phyloP scores from a whole-genome alignment of 2,329 filamentous ascomycete genomes.

The Microcyclospora pomicola region DNA sequence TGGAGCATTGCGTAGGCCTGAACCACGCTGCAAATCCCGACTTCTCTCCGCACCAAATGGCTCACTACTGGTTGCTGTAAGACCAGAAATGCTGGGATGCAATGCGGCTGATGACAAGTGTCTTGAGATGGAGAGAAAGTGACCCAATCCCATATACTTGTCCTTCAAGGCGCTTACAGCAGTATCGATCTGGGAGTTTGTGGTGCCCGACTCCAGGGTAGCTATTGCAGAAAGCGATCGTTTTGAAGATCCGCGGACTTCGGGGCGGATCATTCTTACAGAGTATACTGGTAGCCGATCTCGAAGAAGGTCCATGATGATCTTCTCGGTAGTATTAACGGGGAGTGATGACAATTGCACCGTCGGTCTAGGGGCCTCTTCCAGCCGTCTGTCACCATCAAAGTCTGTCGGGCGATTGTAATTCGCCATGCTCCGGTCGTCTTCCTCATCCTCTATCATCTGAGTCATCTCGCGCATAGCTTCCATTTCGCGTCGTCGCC shows the following conservation, averaged over 20 bases:
- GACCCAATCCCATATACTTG: slow-evolving; percentile 71
- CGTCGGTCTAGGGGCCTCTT: slow-evolving; percentile 35
- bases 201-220: slow-evolving; percentile 64
- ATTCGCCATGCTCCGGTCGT: slow-evolving; percentile 1
- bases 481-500: slow-evolving; percentile 21
- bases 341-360: slow-evolving; percentile 41
- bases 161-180: slow-evolving; percentile 68
- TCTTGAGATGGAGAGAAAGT: slow-evolving; percentile 64
- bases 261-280: slow-evolving; percentile 11
- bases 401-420: slow-evolving; percentile 1
- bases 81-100: slow-evolving; percentile 5
- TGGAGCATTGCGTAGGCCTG: slow-evolving; percentile 28
- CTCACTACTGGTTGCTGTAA: slow-evolving; percentile 7
- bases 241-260: slow-evolving; percentile 28
- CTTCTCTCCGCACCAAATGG: slow-evolving; percentile 19
- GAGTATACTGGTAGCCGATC: slow-evolving; percentile 15
- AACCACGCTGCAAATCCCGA: slow-evolving; percentile 18
- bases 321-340: slow-evolving; percentile 41
- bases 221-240: slow-evolving; percentile 68
- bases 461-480: slow-evolving; percentile 20
- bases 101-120: slow-evolving; percentile 58
- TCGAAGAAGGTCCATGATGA: slow-evolving; percentile 40
- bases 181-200: slow-evolving; percentile 69
- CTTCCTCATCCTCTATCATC: slow-evolving; percentile 13
- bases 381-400: slow-evolving; percentile 30